A percentile compares a stretch with the other conserved stretches of the same genome.
phyloP scores from a whole-genome alignment of 164 flowering plant genomes.

The Magnolia officinalis region DNA sequence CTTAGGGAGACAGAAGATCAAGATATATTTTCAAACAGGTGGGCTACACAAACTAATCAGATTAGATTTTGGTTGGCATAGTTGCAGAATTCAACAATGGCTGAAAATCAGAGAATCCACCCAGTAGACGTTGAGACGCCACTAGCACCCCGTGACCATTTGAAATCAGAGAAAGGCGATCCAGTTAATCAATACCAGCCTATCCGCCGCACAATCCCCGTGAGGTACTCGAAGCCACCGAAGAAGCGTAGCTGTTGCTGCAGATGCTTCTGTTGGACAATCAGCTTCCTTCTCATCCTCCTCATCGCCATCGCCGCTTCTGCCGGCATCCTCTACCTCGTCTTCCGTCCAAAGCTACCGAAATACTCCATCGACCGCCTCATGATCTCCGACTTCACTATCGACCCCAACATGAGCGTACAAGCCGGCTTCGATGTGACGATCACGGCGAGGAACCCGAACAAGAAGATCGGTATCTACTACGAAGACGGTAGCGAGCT shows the following conservation, averaged over 20 bases:
- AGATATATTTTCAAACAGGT: too few relatives aligned
- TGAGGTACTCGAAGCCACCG: constrained; percentile 37
- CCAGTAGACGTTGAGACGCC: constrained; percentile 48
- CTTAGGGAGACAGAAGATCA: background rate
- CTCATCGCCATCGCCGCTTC: constrained; percentile 37
- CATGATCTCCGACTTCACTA: constrained; percentile 39
- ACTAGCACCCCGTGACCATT: constrained; percentile 32
- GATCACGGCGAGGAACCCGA: constrained; percentile 72
- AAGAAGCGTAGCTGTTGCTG: constrained; percentile 38
- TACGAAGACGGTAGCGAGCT: constrained; percentile 61
- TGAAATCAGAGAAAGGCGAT: constrained; percentile 45
- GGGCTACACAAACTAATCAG: too few relatives aligned
- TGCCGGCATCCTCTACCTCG: constrained; percentile 48
- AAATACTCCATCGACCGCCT: constrained; percentile 58
- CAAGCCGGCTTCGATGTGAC: constrained; percentile 59
- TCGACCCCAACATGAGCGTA: constrained; percentile 40
- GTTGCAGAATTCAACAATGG: constrained; percentile 25
- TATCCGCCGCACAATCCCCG: constrained; percentile 23
- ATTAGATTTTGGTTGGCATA: too few relatives aligned
- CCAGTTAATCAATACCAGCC: constrained; percentile 28
- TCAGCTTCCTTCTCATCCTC: constrained; percentile 40
- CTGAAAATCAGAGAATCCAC: constrained; percentile 54
- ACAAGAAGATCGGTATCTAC: constrained; percentile 79
- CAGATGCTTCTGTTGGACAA: constrained; percentile 61
- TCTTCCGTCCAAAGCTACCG: constrained; percentile 74